A percentile compares a stretch with the other conserved stretches of the same genome.
These are phyloP conservation scores for Chlamydomonas incerta DNA, from an alignment of 139 green algal genomes.

Conservation along the genomic window DNA sequence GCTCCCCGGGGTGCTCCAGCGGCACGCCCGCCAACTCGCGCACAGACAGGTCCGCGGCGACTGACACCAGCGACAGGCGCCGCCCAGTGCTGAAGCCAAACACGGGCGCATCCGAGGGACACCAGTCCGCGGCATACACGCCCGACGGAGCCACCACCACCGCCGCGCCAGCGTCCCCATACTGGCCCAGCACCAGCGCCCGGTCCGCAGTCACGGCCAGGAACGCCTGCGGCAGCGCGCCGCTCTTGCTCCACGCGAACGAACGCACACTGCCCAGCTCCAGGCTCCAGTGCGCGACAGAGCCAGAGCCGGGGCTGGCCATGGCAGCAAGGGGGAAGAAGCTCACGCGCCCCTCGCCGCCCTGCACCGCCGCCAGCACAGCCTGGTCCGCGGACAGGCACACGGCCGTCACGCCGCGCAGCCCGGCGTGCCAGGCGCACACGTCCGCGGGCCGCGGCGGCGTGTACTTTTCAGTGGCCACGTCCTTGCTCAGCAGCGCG, in stretches of 20 bases:
- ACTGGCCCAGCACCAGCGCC: conserved; percentile 1
- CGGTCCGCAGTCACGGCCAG: neutral
- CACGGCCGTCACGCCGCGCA: conserved; percentile 20
- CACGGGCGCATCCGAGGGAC: neutral
- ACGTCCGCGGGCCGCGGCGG: conserved; percentile 2
- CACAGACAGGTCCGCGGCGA: neutral
- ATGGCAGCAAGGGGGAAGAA: conserved; percentile 23
- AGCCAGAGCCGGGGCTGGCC: neutral
- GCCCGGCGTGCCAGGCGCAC: neutral
- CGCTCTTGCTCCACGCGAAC: conserved; percentile 35
- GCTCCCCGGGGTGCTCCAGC: conserved; percentile 3
- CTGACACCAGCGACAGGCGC: conserved; percentile 1
- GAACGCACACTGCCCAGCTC: conserved; percentile 2
- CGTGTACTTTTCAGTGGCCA: neutral
- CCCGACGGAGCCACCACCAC: neutral
- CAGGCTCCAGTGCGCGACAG: no score
- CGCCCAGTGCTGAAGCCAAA: conserved; percentile 19
- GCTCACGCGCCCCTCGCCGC: neutral
- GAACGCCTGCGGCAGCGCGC: neutral
- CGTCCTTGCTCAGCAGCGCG: neutral
- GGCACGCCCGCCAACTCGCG: neutral
- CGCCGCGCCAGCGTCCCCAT: neutral
- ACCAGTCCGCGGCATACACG: conserved; percentile 32
- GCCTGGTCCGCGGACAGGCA: conserved; percentile 38
- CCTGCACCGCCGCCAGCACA: conserved; percentile 27